These are phyloP conservation scores for Podochytrium sp. DNA, from an alignment of 192 early-diverging fungal genomes.

Conservation along the genomic window DNA sequence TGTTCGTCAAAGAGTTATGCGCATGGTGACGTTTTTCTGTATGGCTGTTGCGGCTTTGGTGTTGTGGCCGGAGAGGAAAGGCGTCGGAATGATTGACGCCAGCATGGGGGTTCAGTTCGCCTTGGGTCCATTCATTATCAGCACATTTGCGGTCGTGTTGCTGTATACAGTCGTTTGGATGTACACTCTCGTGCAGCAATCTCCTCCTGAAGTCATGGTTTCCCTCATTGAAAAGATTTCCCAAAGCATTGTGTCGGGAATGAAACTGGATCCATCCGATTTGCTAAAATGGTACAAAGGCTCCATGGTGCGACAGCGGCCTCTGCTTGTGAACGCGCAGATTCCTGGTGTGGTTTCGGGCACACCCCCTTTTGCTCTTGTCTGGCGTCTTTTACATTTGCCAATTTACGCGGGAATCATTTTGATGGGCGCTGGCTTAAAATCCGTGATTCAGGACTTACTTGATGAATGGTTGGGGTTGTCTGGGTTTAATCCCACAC, in stretches of 20 bases:
- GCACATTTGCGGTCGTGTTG: not conserved
- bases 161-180: slow-evolving; percentile 5
- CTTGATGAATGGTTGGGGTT: slow-evolving; percentile 13
- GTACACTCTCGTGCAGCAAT: not conserved
- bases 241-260: not conserved
- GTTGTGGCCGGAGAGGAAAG: not conserved
- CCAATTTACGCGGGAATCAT: slow-evolving; percentile 1
- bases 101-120: not conserved
- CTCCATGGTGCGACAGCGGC: not conserved
- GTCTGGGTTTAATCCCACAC: slow-evolving; percentile 12
- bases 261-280: not conserved
- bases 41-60: not conserved
- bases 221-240: not conserved
- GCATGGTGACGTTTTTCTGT: not conserved
- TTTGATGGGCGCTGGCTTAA: not conserved
- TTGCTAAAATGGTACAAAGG: not conserved
- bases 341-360: not conserved
- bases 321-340: not conserved
- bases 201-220: not conserved
- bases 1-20: slow-evolving; percentile 1
- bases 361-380: not conserved
- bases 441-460: slow-evolving; percentile 7
- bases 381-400: slow-evolving; percentile 17
- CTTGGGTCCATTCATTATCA: not conserved
- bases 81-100: slow-evolving; percentile 1